Percentiles rank a stretch among this genome's conserved stretches.
Conservation (phyloP, 2,329 filamentous ascomycete genomes). For the Botryotinia globosa region DNA sequence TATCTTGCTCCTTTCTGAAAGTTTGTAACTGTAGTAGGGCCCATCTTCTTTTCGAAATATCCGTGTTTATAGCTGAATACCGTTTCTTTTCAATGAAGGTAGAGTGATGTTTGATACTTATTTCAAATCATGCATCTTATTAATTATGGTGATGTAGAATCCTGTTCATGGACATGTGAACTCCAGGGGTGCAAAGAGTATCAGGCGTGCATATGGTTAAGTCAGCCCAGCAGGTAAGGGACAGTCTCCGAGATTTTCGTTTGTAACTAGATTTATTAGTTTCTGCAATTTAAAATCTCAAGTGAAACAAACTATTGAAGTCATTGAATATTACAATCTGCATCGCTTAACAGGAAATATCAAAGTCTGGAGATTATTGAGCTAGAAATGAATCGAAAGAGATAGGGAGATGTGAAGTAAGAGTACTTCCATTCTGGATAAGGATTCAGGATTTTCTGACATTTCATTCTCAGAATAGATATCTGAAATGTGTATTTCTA, state of each 20-base stretch:
- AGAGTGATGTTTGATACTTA: no score
- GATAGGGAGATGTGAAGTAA: neutral
- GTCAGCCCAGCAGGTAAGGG: neutral
- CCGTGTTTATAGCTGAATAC: neutral
- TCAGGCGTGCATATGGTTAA: neutral
- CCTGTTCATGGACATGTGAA: neutral
- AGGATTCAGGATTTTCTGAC: neutral
- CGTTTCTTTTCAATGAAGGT: neutral
- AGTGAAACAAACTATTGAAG: neutral
- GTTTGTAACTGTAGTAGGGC: rapidly evolving
- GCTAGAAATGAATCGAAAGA: neutral
- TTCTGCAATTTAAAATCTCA: neutral
- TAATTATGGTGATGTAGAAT: neutral
- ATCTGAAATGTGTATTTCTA: neutral
- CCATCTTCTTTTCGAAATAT: neutral
- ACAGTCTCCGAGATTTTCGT: rapidly evolving
- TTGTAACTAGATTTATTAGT: neutral
- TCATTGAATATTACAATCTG: neutral
- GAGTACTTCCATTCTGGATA: neutral
- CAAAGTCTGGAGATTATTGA: neutral
- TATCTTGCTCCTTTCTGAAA: neutral
- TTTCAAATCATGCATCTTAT: no score
- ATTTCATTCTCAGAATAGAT: rapidly evolving
- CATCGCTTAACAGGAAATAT: no score
- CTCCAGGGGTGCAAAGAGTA: neutral